Conservation (phyloP, 257 asterid species). For the Nicotiana paniculata region DNA sequence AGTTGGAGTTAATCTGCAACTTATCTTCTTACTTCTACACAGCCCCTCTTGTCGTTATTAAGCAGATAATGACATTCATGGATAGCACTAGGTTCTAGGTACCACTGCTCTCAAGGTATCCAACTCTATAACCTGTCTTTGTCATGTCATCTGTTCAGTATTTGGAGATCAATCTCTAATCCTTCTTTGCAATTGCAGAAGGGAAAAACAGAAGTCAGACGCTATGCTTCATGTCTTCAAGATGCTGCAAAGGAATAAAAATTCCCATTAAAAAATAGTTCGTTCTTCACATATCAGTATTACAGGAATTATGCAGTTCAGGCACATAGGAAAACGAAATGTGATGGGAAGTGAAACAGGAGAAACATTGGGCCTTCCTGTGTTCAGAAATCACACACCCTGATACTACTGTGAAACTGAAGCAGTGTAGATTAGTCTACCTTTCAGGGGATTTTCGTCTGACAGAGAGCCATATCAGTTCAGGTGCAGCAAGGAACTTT, state of each 20-base stretch:
- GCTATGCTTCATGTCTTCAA: constrained; percentile 2
- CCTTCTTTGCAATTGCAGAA: constrained; percentile 17
- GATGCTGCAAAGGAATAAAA: constrained; percentile 13
- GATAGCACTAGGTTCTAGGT: not conserved
- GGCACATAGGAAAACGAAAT: not conserved
- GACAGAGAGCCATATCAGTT: not conserved
- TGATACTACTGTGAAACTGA: not conserved
- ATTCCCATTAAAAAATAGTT: constrained; percentile 30
- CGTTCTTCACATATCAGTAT: constrained; percentile 18
- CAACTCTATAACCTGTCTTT: not conserved
- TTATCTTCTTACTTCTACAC: not conserved
- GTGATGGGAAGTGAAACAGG: not conserved
- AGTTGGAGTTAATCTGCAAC: not conserved
- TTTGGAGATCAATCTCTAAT: constrained; percentile 7
- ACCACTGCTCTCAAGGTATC: not conserved
- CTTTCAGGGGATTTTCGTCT: not conserved
- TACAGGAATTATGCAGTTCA: constrained; percentile 11
- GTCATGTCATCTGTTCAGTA: constrained; percentile 7
- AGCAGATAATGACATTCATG: not conserved
- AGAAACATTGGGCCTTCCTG: not conserved
- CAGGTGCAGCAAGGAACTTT: not conserved
- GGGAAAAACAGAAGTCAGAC: not conserved
- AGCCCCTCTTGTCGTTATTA: not conserved
- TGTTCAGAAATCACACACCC: not conserved
- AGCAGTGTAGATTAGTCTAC: not conserved